Evolutionary conservation across 2,329 filamentous ascomycete genomes (phyloP).

Genomic region (Coleophoma crateriformis): DNA sequence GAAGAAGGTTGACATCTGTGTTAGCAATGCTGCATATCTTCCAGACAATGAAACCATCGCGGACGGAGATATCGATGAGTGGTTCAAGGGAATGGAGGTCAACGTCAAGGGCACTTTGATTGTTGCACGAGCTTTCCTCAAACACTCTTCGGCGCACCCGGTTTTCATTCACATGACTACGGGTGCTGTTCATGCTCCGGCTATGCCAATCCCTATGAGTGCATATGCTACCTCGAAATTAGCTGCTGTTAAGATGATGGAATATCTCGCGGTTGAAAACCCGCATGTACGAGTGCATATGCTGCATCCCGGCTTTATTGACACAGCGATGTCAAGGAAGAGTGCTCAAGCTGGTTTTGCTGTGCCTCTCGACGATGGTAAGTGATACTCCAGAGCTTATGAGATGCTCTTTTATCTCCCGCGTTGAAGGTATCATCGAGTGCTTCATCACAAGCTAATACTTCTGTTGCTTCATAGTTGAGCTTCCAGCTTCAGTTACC

Average conservation of each 20-base stretch:
- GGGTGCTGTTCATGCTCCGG: conserved; percentile 1
- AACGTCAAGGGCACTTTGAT: conserved; percentile 8
- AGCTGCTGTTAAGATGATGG: conserved; percentile 3
- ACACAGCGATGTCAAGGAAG: conserved; percentile 5
- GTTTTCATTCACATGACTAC: conserved; percentile 3
- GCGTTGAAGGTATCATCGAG: no score
- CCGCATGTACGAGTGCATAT: conserved; percentile 4
- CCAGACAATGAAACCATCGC: conserved; percentile 2
- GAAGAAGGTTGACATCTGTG: conserved; percentile 6
- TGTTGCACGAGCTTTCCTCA: conserved; percentile 4
- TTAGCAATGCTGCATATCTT: conserved; percentile 9
- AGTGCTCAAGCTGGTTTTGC: neutral
- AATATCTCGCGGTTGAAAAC: conserved; percentile 5
- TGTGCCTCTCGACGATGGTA: conserved; percentile 5
- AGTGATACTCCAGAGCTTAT: neutral
- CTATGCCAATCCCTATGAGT: neutral
- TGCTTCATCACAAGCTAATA: no score
- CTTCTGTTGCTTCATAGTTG: conserved; percentile 1
- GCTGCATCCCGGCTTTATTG: conserved; percentile 5
- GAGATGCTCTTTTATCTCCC: neutral
- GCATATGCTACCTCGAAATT: conserved; percentile 2
- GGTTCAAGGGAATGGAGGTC: conserved; percentile 2
- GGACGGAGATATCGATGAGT: conserved; percentile 3
- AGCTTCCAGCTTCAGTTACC: conserved; percentile 2
- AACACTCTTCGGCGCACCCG: neutral